A percentile compares a stretch with the other conserved stretches of the same genome.
Conservation (phyloP, 148 eudicot genomes). For the Spergularia marina region DNA sequence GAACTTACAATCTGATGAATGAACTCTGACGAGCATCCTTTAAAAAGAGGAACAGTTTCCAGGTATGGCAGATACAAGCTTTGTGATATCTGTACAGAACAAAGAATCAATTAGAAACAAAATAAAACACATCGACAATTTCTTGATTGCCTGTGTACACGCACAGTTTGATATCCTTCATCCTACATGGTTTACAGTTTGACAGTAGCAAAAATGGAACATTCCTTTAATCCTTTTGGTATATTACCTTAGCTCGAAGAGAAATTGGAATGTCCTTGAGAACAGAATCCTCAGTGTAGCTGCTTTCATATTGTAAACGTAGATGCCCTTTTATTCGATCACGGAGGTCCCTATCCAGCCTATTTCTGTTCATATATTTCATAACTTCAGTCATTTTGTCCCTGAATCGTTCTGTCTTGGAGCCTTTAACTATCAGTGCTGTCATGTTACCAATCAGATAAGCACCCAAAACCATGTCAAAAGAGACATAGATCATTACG, state of each 20-base stretch:
- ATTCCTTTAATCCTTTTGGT: too few species aligned
- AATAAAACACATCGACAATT: too few species aligned
- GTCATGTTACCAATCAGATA: conserved; percentile 76
- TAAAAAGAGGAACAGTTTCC: conserved; percentile 60
- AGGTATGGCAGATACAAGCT: conserved; percentile 54
- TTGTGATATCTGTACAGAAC: conserved; percentile 67
- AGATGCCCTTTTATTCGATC: conserved; percentile 68
- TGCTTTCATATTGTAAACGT: conserved; percentile 65
- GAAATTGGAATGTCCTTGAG: conserved; percentile 68
- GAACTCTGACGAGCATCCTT: conserved; percentile 81
- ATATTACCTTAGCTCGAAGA: conserved; percentile 64
- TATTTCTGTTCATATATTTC: conserved; percentile 63
- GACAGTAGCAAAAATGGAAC: background rate
- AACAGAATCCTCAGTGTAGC: conserved; percentile 61
- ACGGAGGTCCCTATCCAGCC: conserved; percentile 58
- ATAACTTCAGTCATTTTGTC: conserved; percentile 69
- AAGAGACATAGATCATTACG: conserved; percentile 68
- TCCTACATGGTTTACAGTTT: too few species aligned
- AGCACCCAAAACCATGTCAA: conserved; percentile 76
- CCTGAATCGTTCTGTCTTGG: conserved; percentile 62
- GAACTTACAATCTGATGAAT: conserved; percentile 81
- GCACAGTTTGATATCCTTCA: too few species aligned
- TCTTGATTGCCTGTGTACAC: too few species aligned
- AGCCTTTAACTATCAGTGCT: conserved; percentile 71
- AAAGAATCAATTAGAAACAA: background rate